Base-by-base conservation (phyloP, 148 eudicot genomes). In the Camellia granthamiana region DNA sequence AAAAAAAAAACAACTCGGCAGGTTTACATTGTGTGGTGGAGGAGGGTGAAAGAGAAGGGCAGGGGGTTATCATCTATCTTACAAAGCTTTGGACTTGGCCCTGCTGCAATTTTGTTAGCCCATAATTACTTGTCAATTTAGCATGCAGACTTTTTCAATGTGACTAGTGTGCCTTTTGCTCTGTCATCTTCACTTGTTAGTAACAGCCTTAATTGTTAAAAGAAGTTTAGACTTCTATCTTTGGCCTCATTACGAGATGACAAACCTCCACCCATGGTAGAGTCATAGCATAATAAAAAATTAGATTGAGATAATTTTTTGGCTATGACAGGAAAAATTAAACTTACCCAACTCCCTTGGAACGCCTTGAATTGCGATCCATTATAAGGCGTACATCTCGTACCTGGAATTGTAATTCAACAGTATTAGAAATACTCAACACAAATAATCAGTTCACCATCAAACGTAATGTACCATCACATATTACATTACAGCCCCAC, bases 341-440 rank as follows among this genome's bases (percentile, higher is more conserved):
- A 65, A 72, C 84, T 85, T 88, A 94, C 98, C 97, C 98, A 69
- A 92, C 92, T 81, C 98, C 98, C 81, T 89, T 94, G 73, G 97
- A 91, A 72, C 95, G 93, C 78, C 93, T 89, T 63, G 98, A 88
- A 77, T 86, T 94, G 62, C 97, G 91, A 81, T 94, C 97, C 97
- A 90, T 91, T 65, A 92, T 91, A 74, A 94, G 92, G 61, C 91
- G 93, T 54, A 94, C 98, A 89, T 94, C 97, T 81, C 97, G 89
- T 68, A 94, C 98, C 98, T 94, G 78, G 47, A 86, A 83, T 38
- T 54, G 66, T 62, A 67, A 69, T 68, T 19, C 19, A 64, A 58
- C 56, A 14, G 13, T 5, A 78, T 60, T 70, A 78, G 64, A 41
- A 70, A 68, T 44, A 23, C 49, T 13, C 65, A 46, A 73, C 38